phyloP scores from a whole-genome alignment of 768 basidiomycete species.

The Russula sp. region DNA sequence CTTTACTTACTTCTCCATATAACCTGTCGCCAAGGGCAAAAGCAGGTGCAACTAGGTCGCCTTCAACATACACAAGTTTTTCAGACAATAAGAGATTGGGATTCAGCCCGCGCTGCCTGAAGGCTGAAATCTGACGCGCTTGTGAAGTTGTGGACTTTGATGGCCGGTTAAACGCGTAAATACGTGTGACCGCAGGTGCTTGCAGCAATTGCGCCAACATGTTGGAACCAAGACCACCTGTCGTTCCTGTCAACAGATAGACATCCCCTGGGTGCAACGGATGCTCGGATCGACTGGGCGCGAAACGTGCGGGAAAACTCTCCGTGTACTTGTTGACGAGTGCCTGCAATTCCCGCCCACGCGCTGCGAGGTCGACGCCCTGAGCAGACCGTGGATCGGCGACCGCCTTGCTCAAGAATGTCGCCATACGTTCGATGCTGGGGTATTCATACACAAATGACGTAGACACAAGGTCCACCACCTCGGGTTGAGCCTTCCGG shows the following conservation, averaged over 20 bases:
- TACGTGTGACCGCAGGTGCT: conserved; percentile 11
- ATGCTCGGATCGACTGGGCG: neutral
- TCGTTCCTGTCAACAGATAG: conserved; percentile 24
- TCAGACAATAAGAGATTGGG: conserved; percentile 11
- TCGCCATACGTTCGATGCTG: conserved; percentile 19
- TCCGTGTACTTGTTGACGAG: conserved; percentile 22
- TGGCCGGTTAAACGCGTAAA: conserved; percentile 25
- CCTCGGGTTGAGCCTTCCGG: conserved; percentile 19
- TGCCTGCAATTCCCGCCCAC: conserved; percentile 20
- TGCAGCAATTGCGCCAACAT: conserved; percentile 21
- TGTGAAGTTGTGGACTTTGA: conserved; percentile 7
- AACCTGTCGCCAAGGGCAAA: conserved; percentile 11
- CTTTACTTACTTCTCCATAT: conserved; percentile 17
- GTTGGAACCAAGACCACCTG: conserved; percentile 24
- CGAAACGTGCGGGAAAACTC: conserved; percentile 17
- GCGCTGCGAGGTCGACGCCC: neutral
- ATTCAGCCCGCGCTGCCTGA: conserved; percentile 21
- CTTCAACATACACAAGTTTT: conserved; percentile 24
- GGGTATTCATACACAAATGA: conserved; percentile 25
- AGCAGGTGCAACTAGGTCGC: conserved; percentile 14
- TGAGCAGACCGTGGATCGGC: conserved; percentile 3
- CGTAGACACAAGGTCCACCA: conserved; percentile 15
- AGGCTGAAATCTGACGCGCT: conserved; percentile 17
- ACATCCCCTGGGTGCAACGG: neutral
- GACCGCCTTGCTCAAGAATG: conserved; percentile 10